Percentiles rank a stretch among this genome's conserved stretches.
Evolutionary conservation across 2,329 filamentous ascomycete genomes (phyloP).

Genomic region (Hypoxylon sp.): DNA sequence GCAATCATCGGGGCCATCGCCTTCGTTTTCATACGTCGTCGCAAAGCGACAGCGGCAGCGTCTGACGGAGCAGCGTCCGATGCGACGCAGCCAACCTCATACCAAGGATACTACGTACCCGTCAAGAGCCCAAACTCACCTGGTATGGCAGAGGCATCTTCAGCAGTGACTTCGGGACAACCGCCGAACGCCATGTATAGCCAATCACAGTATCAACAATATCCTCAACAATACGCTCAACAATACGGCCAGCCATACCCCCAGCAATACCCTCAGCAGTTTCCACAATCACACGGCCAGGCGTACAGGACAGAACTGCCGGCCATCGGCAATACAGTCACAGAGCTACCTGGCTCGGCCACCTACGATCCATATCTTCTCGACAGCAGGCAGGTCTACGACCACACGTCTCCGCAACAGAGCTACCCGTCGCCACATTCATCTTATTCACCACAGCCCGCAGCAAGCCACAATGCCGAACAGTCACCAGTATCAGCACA

Average conservation of each 20-base stretch:
- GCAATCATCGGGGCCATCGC: conserved; percentile 34
- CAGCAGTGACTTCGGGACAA: conserved; percentile 17
- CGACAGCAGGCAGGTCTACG: conserved; percentile 21
- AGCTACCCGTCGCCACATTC: conserved; percentile 1
- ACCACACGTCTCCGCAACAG: conserved; percentile 7
- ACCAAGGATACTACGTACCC: conserved; percentile 38
- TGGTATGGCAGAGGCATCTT: conserved; percentile 18
- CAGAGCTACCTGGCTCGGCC: conserved; percentile 28
- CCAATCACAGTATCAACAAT: conserved; percentile 14
- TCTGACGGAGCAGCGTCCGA: conserved; percentile 3
- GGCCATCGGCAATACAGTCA: conserved; percentile 18
- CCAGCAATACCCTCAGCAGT: conserved; percentile 30
- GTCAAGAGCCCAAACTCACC: conserved; percentile 32
- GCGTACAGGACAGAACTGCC: conserved; percentile 36
- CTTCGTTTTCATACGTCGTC: conserved; percentile 43
- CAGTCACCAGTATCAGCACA: conserved; percentile 1
- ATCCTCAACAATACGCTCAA: conserved; percentile 27
- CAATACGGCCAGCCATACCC: conserved; percentile 23
- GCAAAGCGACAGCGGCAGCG: conserved; percentile 27
- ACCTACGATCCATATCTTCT: conserved; percentile 25
- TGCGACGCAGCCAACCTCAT: conserved; percentile 18
- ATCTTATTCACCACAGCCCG: conserved; percentile 8
- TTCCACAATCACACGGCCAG: conserved; percentile 31
- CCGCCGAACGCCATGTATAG: conserved; percentile 17
- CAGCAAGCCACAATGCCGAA: background rate